Evolutionary conservation across 1,284 basidiomycete species (phyloP).

Genomic region (Ganoderma meredithae): DNA sequence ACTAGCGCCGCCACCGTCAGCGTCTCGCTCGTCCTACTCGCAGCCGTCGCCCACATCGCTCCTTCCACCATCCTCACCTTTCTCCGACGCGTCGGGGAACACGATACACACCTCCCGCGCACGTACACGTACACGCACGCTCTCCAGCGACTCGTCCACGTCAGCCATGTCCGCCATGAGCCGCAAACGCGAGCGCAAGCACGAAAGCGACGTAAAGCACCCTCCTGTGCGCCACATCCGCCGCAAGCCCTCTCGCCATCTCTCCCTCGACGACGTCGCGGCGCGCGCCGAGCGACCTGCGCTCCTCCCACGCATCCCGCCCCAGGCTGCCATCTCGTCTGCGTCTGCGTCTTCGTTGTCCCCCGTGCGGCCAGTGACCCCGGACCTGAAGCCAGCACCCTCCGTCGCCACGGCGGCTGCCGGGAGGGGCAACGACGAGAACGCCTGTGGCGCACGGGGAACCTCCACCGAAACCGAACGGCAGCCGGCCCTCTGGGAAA

Average conservation of each 20-base stretch:
- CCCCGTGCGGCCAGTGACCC: slow-evolving; percentile 32
- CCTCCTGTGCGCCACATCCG: slow-evolving; percentile 19
- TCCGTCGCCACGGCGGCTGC: neutral
- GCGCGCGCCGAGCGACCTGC: slow-evolving; percentile 40
- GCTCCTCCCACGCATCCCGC: slow-evolving; percentile 29
- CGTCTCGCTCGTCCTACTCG: neutral
- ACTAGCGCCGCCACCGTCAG: slow-evolving; percentile 23
- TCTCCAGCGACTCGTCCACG: slow-evolving; percentile 23
- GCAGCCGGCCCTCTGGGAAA: too few species aligned
- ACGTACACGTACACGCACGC: slow-evolving; percentile 26
- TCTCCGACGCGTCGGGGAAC: slow-evolving; percentile 40
- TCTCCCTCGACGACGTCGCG: slow-evolving; percentile 64
- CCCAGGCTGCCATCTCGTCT: slow-evolving; percentile 15
- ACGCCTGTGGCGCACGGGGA: slow-evolving; percentile 23
- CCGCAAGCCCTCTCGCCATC: slow-evolving; percentile 35
- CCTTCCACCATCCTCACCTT: slow-evolving; percentile 32
- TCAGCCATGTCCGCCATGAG: slow-evolving; percentile 13
- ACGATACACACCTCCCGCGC: slow-evolving; percentile 39
- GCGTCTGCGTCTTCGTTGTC: slow-evolving; percentile 25
- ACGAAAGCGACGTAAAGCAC: slow-evolving; percentile 8
- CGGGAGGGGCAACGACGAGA: slow-evolving; percentile 40
- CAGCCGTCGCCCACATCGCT: slow-evolving; percentile 30
- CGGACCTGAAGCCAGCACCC: slow-evolving; percentile 35
- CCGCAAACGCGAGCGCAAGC: slow-evolving; percentile 25
- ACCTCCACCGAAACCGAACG: too few species aligned